Percentiles rank a stretch among this genome's conserved stretches.
Conservation (phyloP, 495 filamentous ascomycete genomes). For the Penicillium dipodomyicola region DNA sequence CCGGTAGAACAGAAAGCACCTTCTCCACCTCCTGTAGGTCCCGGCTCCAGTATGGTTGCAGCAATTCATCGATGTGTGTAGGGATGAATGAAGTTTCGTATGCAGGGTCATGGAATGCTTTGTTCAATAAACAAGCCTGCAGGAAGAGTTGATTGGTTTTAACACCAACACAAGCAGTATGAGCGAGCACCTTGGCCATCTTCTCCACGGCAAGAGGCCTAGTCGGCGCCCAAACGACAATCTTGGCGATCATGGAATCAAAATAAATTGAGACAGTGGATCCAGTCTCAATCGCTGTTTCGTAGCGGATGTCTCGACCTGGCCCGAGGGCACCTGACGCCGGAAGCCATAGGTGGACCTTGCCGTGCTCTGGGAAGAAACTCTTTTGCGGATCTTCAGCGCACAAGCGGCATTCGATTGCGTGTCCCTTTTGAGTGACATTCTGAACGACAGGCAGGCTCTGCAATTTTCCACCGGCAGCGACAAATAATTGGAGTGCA, state of each 20-base stretch:
- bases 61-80: constrained; percentile 66
- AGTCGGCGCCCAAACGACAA: constrained; percentile 74
- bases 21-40: not conserved
- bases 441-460: constrained; percentile 65
- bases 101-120: constrained; percentile 70
- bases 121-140: constrained; percentile 68
- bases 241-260: constrained; percentile 93
- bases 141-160: constrained; percentile 88
- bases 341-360: constrained; percentile 58
- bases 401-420: constrained; percentile 86
- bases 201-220: constrained; percentile 74
- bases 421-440: constrained; percentile 65
- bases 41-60: constrained; percentile 23
- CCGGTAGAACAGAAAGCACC: constrained; percentile 12
- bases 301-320: constrained; percentile 68
- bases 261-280: constrained; percentile 82
- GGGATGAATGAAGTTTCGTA: constrained; percentile 87
- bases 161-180: constrained; percentile 80
- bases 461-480: constrained; percentile 68
- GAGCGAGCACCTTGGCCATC: constrained; percentile 64
- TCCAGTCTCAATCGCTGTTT: constrained; percentile 77
- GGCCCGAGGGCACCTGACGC: constrained; percentile 50
- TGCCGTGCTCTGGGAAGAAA: constrained; percentile 80
- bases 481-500: constrained; percentile 79
- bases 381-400: constrained; percentile 78